phyloP scores from a whole-genome alignment of 2,329 filamentous ascomycete species.

The Eutypa lata region DNA sequence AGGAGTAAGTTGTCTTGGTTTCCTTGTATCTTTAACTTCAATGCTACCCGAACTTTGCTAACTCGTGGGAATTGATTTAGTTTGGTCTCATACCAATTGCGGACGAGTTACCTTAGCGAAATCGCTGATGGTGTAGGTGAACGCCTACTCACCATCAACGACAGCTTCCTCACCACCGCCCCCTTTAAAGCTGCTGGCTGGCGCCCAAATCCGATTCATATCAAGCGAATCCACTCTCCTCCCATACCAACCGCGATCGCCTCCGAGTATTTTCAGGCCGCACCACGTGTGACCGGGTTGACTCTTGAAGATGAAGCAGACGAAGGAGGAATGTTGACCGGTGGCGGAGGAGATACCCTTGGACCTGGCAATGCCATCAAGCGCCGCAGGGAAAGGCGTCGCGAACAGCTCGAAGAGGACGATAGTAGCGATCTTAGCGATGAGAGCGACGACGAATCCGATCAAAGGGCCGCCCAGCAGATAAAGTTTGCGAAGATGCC shows the following conservation, averaged over 20 bases:
- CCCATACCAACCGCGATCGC: constrained; percentile 80
- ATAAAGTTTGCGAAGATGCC: constrained; percentile 98
- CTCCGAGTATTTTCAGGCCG: constrained; percentile 76
- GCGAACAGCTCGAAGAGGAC: constrained; percentile 78
- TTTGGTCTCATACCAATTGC: constrained; percentile 78
- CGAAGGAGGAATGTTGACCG: constrained; percentile 69
- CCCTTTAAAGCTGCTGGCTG: constrained; percentile 82
- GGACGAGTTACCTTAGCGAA: constrained; percentile 74
- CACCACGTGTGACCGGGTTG: constrained; percentile 60
- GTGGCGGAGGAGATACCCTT: constrained; percentile 64
- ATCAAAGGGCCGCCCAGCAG: constrained; percentile 74
- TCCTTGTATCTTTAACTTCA: not conserved
- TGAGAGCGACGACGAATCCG: constrained; percentile 76
- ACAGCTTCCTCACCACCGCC: constrained; percentile 73
- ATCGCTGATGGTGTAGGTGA: constrained; percentile 83
- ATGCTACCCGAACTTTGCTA: not conserved
- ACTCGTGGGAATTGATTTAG: constrained; percentile 35
- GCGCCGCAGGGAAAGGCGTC: constrained; percentile 56
- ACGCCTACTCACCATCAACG: constrained; percentile 77
- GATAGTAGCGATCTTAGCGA: constrained; percentile 84
- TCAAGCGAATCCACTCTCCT: constrained; percentile 81
- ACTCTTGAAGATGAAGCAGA: constrained; percentile 70
- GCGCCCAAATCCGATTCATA: constrained; percentile 69
- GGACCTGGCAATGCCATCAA: constrained; percentile 66
- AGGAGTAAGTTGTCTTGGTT: constrained; percentile 21